Evolutionary conservation across 73 alveolate genomes (phyloP), one percentile per base, ranked within the genome.

Genomic region (Blepharisma japonicum): DNA sequence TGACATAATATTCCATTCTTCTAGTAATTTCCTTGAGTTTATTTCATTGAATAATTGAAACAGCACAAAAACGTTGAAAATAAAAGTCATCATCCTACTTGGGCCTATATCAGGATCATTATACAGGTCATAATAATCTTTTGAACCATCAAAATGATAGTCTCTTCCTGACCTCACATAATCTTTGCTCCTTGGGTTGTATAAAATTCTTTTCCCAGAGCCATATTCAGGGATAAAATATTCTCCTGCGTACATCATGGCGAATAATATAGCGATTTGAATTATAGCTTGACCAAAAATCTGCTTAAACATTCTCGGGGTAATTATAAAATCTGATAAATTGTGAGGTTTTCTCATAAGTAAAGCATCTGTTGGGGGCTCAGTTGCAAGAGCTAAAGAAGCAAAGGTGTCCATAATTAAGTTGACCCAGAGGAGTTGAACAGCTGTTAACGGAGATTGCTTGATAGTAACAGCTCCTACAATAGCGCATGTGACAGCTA

Each of bases 361-460:
- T 5, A 93, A 83, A 18, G 79, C 92, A 23, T 77, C 92, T 25
- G 92, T 93, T n/a, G 98, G 99, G 2, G 96, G 94, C 81, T 94
- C 98, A 6, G 98, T 92, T 8, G 98, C 97, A 45, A 94, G 86
- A 18, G 98, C 99, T 46, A 95, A 77, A 6, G 96, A 82, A 45
- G 95, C 98, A 7, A 92, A 54, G 6, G 97, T 87, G 86, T 93
- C 97, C 97, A 94, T 81, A 68, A 90, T 81, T 66, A 91, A 74
- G 79, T 89, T 90, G 11, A 89, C 94, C 98, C 99, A 95, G 27
- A 95, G 84, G 83, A 95, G 79, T 78, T 95, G 90, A 68, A 93
- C 87, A 6, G 99, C 92, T 86, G 84, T 77, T 49, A 95, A 85
- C 3, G 98, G 97, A 55, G 96, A 86, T 77, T 95, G 94, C 77